Percentiles rank a stretch among this genome's conserved stretches.
phyloP scores from a whole-genome alignment of 2,329 filamentous ascomycete species.

The Pseudohalonectria lignicola region DNA sequence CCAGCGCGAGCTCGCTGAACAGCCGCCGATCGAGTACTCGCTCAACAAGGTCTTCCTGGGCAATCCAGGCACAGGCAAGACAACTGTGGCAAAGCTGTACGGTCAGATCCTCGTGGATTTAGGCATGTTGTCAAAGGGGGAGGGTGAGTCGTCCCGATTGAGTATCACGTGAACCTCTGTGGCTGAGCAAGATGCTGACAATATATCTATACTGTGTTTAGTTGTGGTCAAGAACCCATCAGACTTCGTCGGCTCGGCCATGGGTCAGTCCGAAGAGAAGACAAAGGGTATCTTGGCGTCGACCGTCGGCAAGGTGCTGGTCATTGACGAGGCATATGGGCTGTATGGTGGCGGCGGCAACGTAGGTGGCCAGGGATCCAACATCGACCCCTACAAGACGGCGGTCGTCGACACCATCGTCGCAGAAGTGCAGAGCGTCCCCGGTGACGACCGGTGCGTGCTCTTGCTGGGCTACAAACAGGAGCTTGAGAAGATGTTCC shows the following conservation, averaged over 20 bases:
- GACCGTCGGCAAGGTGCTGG: conserved; percentile 60
- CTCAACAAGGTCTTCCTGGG: conserved; percentile 64
- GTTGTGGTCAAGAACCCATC: conserved; percentile 62
- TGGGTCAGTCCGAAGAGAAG: conserved; percentile 59
- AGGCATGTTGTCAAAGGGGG: conserved; percentile 55
- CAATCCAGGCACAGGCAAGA: conserved; percentile 66
- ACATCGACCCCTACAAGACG: conserved; percentile 36
- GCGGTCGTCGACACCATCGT: conserved; percentile 67
- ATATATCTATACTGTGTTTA: conserved; percentile 4
- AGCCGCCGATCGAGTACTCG: conserved; percentile 45
- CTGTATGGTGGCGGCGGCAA: conserved; percentile 32
- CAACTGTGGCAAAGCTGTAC: conserved; percentile 63
- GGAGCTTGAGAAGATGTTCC: conserved; percentile 61
- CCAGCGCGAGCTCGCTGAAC: conserved; percentile 49
- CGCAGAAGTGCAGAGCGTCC: conserved; percentile 57
- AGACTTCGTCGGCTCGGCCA: conserved; percentile 54
- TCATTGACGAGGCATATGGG: conserved; percentile 73
- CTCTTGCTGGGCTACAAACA: conserved; percentile 60
- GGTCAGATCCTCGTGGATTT: conserved; percentile 57
- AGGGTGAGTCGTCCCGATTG: conserved; percentile 39
- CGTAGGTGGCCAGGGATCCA: conserved; percentile 12
- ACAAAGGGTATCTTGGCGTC: conserved; percentile 62
- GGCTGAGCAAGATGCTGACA: too few relatives aligned
- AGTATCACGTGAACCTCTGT: background rate
- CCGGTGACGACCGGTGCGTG: conserved; percentile 63